Percentiles rank a stretch among this genome's conserved stretches.
These are phyloP conservation scores for Trichaptum fuscoviolaceum DNA, from an alignment of 768 basidiomycete species.

Conservation along the genomic window DNA sequence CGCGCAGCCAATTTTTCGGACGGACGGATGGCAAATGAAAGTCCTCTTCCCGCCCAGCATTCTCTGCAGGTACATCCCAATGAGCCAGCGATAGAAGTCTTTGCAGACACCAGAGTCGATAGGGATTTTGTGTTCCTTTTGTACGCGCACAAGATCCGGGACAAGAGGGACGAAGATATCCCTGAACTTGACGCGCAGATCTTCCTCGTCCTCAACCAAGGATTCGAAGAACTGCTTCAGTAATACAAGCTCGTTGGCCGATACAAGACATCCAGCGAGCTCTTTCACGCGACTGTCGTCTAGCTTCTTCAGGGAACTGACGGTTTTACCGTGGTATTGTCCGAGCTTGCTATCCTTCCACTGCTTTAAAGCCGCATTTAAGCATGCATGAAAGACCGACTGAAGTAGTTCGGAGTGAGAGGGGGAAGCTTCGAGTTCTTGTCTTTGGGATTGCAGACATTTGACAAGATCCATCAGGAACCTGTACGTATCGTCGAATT, in stretches of 20 bases:
- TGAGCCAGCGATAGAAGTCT: neutral
- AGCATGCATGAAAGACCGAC: neutral
- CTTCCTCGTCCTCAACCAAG: neutral
- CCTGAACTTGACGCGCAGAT: neutral
- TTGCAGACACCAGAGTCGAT: neutral
- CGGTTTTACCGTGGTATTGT: neutral
- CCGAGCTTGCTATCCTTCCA: neutral
- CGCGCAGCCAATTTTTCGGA: neutral
- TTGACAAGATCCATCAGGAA: conserved; percentile 2
- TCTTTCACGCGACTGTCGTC: neutral
- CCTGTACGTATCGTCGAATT: conserved; percentile 2
- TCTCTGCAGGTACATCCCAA: neutral
- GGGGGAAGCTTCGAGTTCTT: neutral
- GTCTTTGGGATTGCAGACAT: neutral
- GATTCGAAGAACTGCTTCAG: neutral
- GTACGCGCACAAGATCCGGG: neutral
- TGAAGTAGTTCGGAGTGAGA: neutral
- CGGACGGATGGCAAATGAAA: neutral
- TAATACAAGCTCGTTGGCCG: neutral
- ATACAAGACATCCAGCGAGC: neutral
- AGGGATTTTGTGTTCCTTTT: neutral
- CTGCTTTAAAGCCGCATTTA: neutral
- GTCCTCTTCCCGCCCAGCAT: neutral
- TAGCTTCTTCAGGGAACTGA: neutral
- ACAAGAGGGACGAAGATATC: neutral